These are phyloP conservation scores for Cystobasidiaceae sp. DNA, from an alignment of 1,284 basidiomycete species.

Conservation along the genomic window DNA sequence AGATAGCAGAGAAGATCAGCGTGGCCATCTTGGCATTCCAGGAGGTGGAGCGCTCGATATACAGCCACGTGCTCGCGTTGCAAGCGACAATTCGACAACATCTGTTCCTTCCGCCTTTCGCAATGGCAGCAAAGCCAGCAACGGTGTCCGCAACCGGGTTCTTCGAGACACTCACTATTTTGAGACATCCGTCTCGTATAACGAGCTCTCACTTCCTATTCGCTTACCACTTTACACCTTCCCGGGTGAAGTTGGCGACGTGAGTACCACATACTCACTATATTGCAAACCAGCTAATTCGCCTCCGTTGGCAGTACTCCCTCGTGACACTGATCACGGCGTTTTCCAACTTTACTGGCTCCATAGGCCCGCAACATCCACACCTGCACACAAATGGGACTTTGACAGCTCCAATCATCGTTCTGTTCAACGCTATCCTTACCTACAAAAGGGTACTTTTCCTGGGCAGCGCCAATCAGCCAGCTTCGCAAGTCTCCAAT, in stretches of 20 bases:
- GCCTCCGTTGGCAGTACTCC: slow-evolving; percentile 64
- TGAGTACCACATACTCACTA: slow-evolving; percentile 50
- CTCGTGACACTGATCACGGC: slow-evolving; percentile 82
- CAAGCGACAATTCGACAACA: slow-evolving; percentile 9
- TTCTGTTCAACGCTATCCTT: slow-evolving; percentile 89
- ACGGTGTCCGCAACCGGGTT: slow-evolving; percentile 40
- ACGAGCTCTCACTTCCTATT: slow-evolving; percentile 70
- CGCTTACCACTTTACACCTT: slow-evolving; percentile 79
- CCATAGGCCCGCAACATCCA: slow-evolving; percentile 74
- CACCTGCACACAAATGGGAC: slow-evolving; percentile 87
- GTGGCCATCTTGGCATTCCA: not conserved
- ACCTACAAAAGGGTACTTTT: slow-evolving; percentile 93
- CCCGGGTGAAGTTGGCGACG: slow-evolving; percentile 91
- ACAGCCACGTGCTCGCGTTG: slow-evolving; percentile 1
- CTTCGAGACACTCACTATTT: slow-evolving; percentile 89
- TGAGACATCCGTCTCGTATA: slow-evolving; percentile 75
- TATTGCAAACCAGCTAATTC: not conserved
- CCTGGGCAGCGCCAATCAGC: slow-evolving; percentile 70
- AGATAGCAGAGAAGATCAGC: not conserved
- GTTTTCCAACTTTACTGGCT: slow-evolving; percentile 60
- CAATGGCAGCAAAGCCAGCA: not conserved
- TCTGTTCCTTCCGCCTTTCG: not conserved
- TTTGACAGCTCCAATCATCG: slow-evolving; percentile 85
- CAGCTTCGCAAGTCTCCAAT: slow-evolving; percentile 73
- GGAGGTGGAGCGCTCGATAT: not conserved